Base-by-base conservation (phyloP, 2,329 filamentous ascomycete genomes). In the Sporothrix pallida region DNA sequence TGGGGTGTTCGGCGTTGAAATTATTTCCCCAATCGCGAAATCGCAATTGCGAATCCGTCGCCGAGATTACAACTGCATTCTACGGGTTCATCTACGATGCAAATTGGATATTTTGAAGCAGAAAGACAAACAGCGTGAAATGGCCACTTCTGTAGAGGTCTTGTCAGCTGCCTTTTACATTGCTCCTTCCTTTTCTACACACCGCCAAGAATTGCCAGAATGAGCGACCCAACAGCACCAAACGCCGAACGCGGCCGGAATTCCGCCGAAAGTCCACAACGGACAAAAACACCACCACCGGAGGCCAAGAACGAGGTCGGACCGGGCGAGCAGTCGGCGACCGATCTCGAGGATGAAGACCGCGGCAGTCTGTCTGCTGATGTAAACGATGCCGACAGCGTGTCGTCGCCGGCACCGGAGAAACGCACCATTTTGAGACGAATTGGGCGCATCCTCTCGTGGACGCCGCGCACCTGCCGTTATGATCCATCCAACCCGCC, bases 401-500 rank as follows among this genome's bases (percentile, higher is more conserved):
- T 42, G 37, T 42, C 37, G n/a, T 1, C 60, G 17, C 17, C n/a
- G 9, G 37, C 3, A 46, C n/a, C 60, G 17, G 15, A 17, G 13
- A 23, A 20, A 52, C 8, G 7, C 2, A 72, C 46, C 17, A 1
- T 65, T 8, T 10, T 70, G 46, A 15, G 12, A 12, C 20, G 10
- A 2, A 17, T 71, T 1, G 20, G 26, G 20, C 31, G 46, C 2
- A 44, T 56, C 10, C 67, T 74, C 8, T 62, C 73, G 2, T 76
- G 76, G 76, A 75, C 70, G 26, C 92, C 92, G 0, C 84, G 85
- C 71, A 85, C 87, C 76, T 92, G 91, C 79, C 89, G 92, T 63
- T 95, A 91, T 83, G 86, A 93, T 77, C 86, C 89, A 0, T 80
- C 87, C 0, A 86, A 87, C 72, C 92, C 92, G 8, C 91, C 91